These are phyloP conservation scores for Fusarium nematophilum DNA, from an alignment of 2,329 filamentous ascomycete genomes.

Conservation along the genomic window DNA sequence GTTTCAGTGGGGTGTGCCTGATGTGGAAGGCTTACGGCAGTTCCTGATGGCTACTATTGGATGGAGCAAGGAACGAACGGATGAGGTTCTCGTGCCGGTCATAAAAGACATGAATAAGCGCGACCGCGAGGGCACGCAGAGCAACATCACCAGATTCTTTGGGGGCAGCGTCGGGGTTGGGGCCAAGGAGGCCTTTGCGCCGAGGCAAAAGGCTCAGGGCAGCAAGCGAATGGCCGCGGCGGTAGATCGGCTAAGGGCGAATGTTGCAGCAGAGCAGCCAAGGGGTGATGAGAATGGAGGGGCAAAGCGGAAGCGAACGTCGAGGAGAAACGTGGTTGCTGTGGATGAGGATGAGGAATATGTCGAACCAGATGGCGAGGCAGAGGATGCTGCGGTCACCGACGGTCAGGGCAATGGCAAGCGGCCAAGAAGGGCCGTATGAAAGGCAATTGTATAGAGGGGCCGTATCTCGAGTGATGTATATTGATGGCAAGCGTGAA, in stretches of 20 bases:
- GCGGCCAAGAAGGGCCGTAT: conserved; percentile 35
- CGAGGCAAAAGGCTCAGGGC: conserved; percentile 71
- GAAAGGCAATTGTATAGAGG: background rate
- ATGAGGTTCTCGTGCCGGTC: conserved; percentile 95
- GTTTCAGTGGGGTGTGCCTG: conserved; percentile 97
- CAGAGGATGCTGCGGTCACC: conserved; percentile 9
- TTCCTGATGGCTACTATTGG: conserved; percentile 95
- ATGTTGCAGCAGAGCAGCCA: conserved; percentile 37
- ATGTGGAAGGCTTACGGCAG: conserved; percentile 83
- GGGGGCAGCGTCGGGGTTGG: conserved; percentile 78
- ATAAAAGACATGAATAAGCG: conserved; percentile 94
- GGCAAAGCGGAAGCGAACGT: conserved; percentile 40
- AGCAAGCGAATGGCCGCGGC: conserved; percentile 83
- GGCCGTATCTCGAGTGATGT: background rate
- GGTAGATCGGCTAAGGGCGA: conserved; percentile 71
- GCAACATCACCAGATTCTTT: conserved; percentile 95
- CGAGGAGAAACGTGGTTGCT: conserved; percentile 28
- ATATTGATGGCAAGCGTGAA: background rate
- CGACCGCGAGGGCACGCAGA: conserved; percentile 90
- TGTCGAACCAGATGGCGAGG: conserved; percentile 27
- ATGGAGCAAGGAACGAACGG: conserved; percentile 90
- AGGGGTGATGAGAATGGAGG: conserved; percentile 12
- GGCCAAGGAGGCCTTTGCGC: conserved; percentile 74
- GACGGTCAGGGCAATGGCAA: conserved; percentile 30
- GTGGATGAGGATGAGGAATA: conserved; percentile 32